These are phyloP conservation scores for Clonostachys rhizophaga DNA, from an alignment of 2,329 filamentous ascomycete species.

Conservation along the genomic window DNA sequence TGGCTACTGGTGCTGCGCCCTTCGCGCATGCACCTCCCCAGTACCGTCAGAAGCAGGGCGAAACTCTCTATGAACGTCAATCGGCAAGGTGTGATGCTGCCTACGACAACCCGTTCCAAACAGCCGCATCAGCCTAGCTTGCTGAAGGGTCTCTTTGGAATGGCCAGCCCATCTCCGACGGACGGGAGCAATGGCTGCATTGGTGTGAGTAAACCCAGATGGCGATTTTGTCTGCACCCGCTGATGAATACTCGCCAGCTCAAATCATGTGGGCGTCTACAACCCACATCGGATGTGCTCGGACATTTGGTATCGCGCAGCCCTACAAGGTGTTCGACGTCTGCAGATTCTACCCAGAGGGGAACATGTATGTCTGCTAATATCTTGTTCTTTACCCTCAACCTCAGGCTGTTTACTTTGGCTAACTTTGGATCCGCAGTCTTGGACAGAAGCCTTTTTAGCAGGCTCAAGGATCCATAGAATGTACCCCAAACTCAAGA, in stretches of 20 bases:
- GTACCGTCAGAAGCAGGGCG: conserved; percentile 24
- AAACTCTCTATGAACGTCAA: conserved; percentile 22
- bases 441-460: conserved; percentile 21
- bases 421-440: neutral
- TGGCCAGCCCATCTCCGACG: conserved; percentile 19
- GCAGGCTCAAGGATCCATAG: neutral
- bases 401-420: neutral
- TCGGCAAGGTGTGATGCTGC: conserved; percentile 18
- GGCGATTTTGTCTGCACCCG: neutral
- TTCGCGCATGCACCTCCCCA: conserved; percentile 21
- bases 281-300: conserved; percentile 24
- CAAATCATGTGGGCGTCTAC: conserved; percentile 27
- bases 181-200: conserved; percentile 26
- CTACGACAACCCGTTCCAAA: conserved; percentile 19
- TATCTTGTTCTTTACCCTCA: conserved; percentile 2
- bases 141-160: conserved; percentile 18
- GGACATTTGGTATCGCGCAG: conserved; percentile 19
- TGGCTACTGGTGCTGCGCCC: conserved; percentile 17
- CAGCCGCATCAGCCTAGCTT: conserved; percentile 22
- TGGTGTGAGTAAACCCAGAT: conserved; percentile 19
- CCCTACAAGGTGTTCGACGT: conserved; percentile 24
- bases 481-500: too few species aligned
- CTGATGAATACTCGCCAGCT: conserved; percentile 11
- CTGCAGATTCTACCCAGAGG: conserved; percentile 25
- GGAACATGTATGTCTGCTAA: conserved; percentile 22